Conservation (phyloP, 345 rosid genomes). For the Euphorbia lathyris region DNA sequence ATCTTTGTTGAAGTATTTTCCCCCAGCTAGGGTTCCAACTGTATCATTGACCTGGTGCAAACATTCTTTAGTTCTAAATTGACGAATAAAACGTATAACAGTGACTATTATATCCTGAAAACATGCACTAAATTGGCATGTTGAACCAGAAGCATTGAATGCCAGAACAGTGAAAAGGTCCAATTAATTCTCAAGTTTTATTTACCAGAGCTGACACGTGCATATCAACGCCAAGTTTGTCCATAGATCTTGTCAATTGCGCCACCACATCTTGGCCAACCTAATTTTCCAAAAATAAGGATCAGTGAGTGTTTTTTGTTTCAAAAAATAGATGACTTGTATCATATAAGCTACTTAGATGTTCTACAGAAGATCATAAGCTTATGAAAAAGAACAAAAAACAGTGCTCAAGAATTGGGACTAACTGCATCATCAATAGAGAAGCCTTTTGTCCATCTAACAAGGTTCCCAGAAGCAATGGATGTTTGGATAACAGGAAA, state of each 20-base stretch:
- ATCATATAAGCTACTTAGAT: not conserved
- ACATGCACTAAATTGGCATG: not conserved
- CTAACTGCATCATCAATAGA: slow-evolving; percentile 69
- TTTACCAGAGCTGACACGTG: slow-evolving; percentile 84
- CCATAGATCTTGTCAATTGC: slow-evolving; percentile 71
- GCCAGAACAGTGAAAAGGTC: not conserved
- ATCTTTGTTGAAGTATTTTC: slow-evolving; percentile 67
- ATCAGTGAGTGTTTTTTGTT: not conserved
- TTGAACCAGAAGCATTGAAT: not conserved
- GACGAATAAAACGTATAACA: too few species aligned
- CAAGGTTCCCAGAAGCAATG: slow-evolving; percentile 70
- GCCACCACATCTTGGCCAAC: slow-evolving; percentile 88
- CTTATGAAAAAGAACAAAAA: not conserved
- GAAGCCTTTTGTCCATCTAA: slow-evolving; percentile 97
- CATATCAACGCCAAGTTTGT: slow-evolving; percentile 70
- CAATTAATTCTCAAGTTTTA: not conserved
- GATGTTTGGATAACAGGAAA: slow-evolving; percentile 90
- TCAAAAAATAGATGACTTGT: not conserved
- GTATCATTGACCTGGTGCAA: slow-evolving; percentile 86
- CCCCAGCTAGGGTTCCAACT: slow-evolving; percentile 94
- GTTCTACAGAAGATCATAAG: not conserved
- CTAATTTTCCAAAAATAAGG: slow-evolving; percentile 35
- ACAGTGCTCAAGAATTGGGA: slow-evolving; percentile 20
- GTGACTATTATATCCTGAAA: not conserved
- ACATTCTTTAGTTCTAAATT: not conserved